Percentiles rank a stretch among this genome's conserved stretches.
These are phyloP conservation scores for Botrytis byssoidea DNA, from an alignment of 2,329 filamentous ascomycete species.

Conservation along the genomic window DNA sequence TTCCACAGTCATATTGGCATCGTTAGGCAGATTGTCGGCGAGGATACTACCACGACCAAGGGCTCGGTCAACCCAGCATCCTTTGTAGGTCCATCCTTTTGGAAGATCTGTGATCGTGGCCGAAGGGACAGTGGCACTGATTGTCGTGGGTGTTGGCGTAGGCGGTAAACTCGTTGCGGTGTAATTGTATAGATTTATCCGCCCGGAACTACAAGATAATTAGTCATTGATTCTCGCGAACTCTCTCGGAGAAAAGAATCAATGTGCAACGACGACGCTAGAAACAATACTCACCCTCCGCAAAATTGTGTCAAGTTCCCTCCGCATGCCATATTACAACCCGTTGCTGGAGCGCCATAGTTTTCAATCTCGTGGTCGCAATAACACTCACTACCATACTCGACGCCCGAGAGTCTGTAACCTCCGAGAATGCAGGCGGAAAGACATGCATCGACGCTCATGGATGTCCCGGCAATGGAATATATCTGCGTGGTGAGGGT, in stretches of 20 bases:
- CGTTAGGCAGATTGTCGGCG: slow-evolving; percentile 22
- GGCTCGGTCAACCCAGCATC: slow-evolving; percentile 31
- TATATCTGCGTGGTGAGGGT: slow-evolving; percentile 24
- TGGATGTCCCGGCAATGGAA: slow-evolving; percentile 24
- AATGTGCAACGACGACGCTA: background rate
- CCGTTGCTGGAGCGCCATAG: slow-evolving; percentile 16
- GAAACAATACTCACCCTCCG: slow-evolving; percentile 29
- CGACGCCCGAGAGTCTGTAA: slow-evolving; percentile 37
- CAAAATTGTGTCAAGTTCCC: slow-evolving; percentile 38
- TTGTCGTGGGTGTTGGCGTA: slow-evolving; percentile 17
- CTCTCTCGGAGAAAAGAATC: background rate
- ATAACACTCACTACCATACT: slow-evolving; percentile 39
- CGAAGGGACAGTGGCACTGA: slow-evolving; percentile 9
- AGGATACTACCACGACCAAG: slow-evolving; percentile 29
- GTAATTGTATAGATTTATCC: slow-evolving; percentile 31
- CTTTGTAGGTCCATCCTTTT: slow-evolving; percentile 29
- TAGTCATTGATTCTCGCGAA: background rate
- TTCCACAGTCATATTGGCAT: slow-evolving; percentile 27
- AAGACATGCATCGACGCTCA: slow-evolving; percentile 30
- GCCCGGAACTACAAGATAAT: slow-evolving; percentile 17
- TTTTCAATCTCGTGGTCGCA: slow-evolving; percentile 26
- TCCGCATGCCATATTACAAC: slow-evolving; percentile 32
- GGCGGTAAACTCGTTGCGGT: slow-evolving; percentile 21
- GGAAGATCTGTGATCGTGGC: slow-evolving; percentile 27
- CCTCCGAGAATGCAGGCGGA: slow-evolving; percentile 39